Base-by-base conservation (phyloP, 1,139 yeast genomes). In the Candida tropicalis region DNA sequence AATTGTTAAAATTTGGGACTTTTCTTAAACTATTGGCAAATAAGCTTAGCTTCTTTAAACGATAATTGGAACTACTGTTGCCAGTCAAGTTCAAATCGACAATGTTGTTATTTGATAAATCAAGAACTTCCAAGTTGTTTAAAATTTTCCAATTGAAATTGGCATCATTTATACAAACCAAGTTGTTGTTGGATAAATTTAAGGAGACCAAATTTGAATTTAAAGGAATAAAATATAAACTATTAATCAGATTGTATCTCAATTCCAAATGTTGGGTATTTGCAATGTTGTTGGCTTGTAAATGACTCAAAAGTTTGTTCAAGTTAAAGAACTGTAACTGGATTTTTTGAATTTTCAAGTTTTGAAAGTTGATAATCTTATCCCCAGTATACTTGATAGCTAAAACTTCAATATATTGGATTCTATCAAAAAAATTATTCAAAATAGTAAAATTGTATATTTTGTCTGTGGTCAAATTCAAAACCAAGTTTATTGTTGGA, bases 151-250 rank as follows among this genome's bases (percentile, higher is more conserved):
- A 49, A 10, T 51, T 42, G 13, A 53, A 49, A 31, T 41, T 51
- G 22, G 44, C 31, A 22, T 46, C 44, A 24, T 40, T 46, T 1
- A 55, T 13, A 11, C 34, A 41, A 12, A 53, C 37, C 15, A 57
- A 41, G 22, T 47, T 53, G 39, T 65, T 65, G 44, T 64, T 62
- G 5, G 68, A 59, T 16, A 64, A 49, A 40, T 63, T 53, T 28
- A 65, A 46, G 4, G 51, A 39, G 24, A 48, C 40, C 24, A 65
- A 46, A 25, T 47, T 41, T 1, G 43, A 17, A 2, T 64, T 65
- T 25, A 60, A 52, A 4, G 39, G 24, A 4, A 58, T 45, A 9
- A 41, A 42, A 3, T 49, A 31, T 5, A 50, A 37, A 31, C 52
- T 58, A 15, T 45, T 47, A 11, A 63, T 42, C 29, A 49, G 50